Evolutionary conservation across 2,329 filamentous ascomycete genomes (phyloP).

Genomic region (Trichophyton rubrum): DNA sequence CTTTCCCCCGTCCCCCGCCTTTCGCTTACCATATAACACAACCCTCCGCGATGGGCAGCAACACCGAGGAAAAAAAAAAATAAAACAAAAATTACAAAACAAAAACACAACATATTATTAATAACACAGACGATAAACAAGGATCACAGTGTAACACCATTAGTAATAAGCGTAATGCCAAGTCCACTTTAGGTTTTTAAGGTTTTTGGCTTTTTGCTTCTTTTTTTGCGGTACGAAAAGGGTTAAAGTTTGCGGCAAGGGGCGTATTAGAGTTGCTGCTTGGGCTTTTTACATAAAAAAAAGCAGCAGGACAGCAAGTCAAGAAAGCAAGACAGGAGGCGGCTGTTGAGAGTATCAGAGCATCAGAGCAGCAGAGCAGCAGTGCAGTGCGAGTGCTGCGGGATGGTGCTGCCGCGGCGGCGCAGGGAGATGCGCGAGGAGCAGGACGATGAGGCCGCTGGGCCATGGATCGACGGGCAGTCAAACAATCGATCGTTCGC

Average conservation of each 20-base stretch:
- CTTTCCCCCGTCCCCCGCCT: neutral
- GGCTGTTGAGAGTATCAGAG: neutral
- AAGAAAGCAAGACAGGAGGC: too few relatives aligned
- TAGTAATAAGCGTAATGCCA: slow-evolving; percentile 12
- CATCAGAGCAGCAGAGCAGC: neutral
- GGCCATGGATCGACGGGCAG: neutral
- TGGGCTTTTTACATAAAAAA: too few relatives aligned
- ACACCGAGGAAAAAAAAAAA: neutral
- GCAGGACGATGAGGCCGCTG: too few relatives aligned
- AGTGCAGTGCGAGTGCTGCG: too few relatives aligned
- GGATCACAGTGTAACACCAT: neutral
- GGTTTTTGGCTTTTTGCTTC: slow-evolving; percentile 5
- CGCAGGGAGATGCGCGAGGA: too few relatives aligned
- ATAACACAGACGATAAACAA: neutral
- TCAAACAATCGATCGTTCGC: neutral
- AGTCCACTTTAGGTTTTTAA: slow-evolving; percentile 14
- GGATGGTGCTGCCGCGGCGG: too few relatives aligned
- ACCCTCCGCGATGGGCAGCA: neutral
- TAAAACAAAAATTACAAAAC: neutral
- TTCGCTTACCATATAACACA: neutral
- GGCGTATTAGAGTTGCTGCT: neutral
- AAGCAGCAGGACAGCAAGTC: too few relatives aligned
- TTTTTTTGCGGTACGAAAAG: neutral
- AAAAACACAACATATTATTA: too few relatives aligned
- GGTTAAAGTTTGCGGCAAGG: neutral